Evolutionary conservation across 2,329 filamentous ascomycete species (phyloP), one percentile per base, ranked within the genome.

Genomic region (Dendrostoma leiphaemia): DNA sequence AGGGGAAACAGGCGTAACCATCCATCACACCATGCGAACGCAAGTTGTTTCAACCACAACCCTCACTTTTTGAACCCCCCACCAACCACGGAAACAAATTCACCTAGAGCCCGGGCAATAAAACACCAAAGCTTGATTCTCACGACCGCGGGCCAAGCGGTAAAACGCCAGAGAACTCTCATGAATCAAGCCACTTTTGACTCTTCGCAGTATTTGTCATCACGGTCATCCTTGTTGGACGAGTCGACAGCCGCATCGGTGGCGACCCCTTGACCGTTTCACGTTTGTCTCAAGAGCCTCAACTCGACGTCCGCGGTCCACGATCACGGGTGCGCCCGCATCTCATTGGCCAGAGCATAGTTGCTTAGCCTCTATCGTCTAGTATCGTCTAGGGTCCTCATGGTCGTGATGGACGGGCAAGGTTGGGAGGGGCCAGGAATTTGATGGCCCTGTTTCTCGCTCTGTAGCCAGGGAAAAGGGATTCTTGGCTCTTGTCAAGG

Each of bases 181-280:
- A n/a, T n/a, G n/a, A n/a, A n/a, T n/a, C n/a, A n/a, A n/a, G n/a
- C n/a, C n/a, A n/a, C n/a, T n/a, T n/a, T n/a, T n/a, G n/a, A n/a
- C n/a, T n/a, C n/a, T n/a, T n/a, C n/a, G n/a, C n/a, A 34, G 12
- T 46, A 56, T 52, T 56, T 52, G 53, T 56, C 53, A 56, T 41
- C 47, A 29, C 9, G n/a, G 24, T 38, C 45, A 26, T 32, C 24
- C 13, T 17, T n/a, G 34, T 17, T 31, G 15, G 15, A 26, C 26
- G 19, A 49, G 44, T 45, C 37, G 21, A 44, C 17, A 19, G 38
- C 38, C 21, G 37, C 37, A 23, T 34, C 41, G 28, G 37, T 29
- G 23, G 6, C 17, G 3, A 13, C 41, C 51, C 45, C 35, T 28
- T 44, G 37, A 41, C 40, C 31, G 56, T 58, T 58, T 58, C 56